Evolutionary conservation across 1,139 yeast genomes (phyloP).

Genomic region (Hansenula lynferdii): DNA sequence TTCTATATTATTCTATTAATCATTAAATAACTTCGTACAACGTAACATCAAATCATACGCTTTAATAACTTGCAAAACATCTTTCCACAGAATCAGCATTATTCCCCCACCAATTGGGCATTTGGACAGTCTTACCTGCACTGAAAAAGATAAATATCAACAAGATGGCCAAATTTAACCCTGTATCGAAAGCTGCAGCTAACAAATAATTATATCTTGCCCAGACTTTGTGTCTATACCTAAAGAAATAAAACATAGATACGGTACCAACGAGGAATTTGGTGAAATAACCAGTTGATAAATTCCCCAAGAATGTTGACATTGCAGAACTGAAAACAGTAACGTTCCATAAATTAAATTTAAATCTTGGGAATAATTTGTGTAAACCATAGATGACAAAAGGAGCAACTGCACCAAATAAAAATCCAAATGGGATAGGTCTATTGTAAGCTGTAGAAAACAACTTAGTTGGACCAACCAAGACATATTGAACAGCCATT

Average conservation of each 20-base stretch:
- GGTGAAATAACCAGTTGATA: constrained; percentile 44
- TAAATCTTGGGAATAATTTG: constrained; percentile 13
- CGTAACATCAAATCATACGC: too few relatives aligned
- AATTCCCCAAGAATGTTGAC: constrained; percentile 43
- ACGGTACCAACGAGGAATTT: constrained; percentile 41
- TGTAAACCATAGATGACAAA: constrained; percentile 29
- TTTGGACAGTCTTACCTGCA: constrained; percentile 27
- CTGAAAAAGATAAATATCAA: constrained; percentile 35
- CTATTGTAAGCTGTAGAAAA: constrained; percentile 32
- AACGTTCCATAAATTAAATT: constrained; percentile 40
- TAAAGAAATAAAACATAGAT: constrained; percentile 40
- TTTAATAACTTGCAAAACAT: too few relatives aligned
- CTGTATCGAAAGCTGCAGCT: constrained; percentile 48
- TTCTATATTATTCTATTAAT: too few relatives aligned
- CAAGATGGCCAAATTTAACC: constrained; percentile 38
- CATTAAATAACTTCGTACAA: too few relatives aligned
- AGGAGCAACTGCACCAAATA: constrained; percentile 37
- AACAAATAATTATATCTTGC: constrained; percentile 39
- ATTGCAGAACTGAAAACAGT: constrained; percentile 45
- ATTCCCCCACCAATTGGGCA: constrained; percentile 50
- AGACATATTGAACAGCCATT: constrained; percentile 48
- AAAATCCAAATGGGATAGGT: constrained; percentile 40
- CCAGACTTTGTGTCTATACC: constrained; percentile 36
- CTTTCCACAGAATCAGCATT: constrained; percentile 36
- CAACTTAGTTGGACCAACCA: constrained; percentile 41